Base-by-base conservation (phyloP, 208 protist genomes). In the Endotrypanum monterogeii region DNA sequence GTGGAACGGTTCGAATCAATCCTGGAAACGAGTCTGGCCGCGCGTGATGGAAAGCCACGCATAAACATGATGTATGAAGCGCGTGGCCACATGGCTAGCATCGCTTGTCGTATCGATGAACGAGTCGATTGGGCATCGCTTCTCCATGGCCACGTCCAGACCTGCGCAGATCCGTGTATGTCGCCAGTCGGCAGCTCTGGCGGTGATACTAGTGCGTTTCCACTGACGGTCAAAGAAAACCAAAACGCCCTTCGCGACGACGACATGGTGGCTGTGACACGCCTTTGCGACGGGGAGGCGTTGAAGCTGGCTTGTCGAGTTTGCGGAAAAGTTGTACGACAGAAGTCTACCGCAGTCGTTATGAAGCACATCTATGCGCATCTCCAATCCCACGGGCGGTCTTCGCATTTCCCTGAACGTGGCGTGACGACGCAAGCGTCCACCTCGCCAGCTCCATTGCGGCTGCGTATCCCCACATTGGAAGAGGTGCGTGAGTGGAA, bases 31-130 rank as follows among this genome's bases (percentile, higher is more conserved):
- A 79, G 83, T 25, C 71, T 93, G 25, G 61, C 74, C 44, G 63
- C 65, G 7, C 63, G 87, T n/a, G 51, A 74, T 48, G 67, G 67
- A 46, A 46, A 57, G n/a, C 25, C 70, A 52, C 75, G 70, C 41
- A 60, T 93, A 8, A 94, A 94, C 48, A 73, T 97, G 30, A 71
- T 94, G 16, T 97, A 97, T 70, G 84, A 87, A 55, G 83, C 84
- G 14, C 79, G 88, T 18, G 94, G 94, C 2, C 80, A 89, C 57
- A 83, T 95, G 55, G 82, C 81, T 3, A 94, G 84, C 55, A 73
- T 97, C 48, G 79, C 83, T 12, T 96, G 90, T 67, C 74, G 80
- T n/a, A 85, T 96, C 1, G 84, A 69, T 30, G 52, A 67, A 30
- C 25, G 28, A 25, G 74, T 92, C 56, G 61, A 92, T 52, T 97